phyloP scores from a whole-genome alignment of 768 basidiomycete species.

The Calocera viscosa region DNA sequence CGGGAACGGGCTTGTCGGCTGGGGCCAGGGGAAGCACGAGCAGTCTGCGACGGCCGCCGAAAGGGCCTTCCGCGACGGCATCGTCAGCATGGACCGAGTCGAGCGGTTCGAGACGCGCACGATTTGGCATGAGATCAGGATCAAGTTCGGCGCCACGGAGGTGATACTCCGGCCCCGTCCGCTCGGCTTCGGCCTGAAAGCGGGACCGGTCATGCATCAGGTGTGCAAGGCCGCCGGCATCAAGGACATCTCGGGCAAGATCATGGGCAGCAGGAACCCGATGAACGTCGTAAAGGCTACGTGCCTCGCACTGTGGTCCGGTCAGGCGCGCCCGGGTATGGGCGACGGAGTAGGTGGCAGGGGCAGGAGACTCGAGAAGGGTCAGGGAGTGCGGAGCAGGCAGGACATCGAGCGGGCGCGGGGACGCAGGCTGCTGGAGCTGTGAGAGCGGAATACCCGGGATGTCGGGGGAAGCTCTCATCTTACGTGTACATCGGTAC shows the following conservation, averaged over 20 bases:
- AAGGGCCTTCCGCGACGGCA: slow-evolving; percentile 54
- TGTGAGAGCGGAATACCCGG: slow-evolving; percentile 10
- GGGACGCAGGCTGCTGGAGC: slow-evolving; percentile 60
- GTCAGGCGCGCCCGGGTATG: slow-evolving; percentile 65
- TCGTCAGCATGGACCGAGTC: slow-evolving; percentile 83
- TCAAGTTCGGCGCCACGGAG: slow-evolving; percentile 73
- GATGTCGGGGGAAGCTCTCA: no score
- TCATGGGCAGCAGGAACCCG: slow-evolving; percentile 83
- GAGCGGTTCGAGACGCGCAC: slow-evolving; percentile 90
- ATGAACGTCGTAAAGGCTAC: slow-evolving; percentile 77
- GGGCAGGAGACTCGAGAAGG: slow-evolving; percentile 60
- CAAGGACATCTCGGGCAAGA: slow-evolving; percentile 88
- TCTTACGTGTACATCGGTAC: no score
- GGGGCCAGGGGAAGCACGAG: slow-evolving; percentile 66
- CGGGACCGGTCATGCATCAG: slow-evolving; percentile 74
- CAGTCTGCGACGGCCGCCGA: slow-evolving; percentile 41
- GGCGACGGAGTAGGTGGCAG: slow-evolving; percentile 70
- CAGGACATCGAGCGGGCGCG: slow-evolving; percentile 67
- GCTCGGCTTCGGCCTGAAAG: slow-evolving; percentile 83
- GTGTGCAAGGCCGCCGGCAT: slow-evolving; percentile 89
- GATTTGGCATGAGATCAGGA: slow-evolving; percentile 80
- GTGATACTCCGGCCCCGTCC: slow-evolving; percentile 71
- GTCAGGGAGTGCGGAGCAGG: slow-evolving; percentile 54
- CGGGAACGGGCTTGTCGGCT: slow-evolving; percentile 69
- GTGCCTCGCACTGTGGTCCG: slow-evolving; percentile 72